Conservation (phyloP, 129 eudicot species). For the Deinandra increscens region DNA sequence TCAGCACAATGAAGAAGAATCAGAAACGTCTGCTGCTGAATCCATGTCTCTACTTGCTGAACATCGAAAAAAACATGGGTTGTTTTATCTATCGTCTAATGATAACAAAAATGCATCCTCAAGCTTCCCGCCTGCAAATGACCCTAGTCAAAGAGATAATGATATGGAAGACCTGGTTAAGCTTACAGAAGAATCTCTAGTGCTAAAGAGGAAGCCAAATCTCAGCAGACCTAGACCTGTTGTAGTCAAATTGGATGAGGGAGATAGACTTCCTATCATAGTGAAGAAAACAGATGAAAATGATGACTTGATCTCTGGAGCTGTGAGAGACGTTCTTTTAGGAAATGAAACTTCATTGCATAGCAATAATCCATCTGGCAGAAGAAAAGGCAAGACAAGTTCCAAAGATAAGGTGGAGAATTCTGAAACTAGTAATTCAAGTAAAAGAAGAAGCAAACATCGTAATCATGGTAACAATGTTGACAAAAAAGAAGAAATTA, state of each 20-base stretch:
- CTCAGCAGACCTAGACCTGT: conserved; percentile 70
- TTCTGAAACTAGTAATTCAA: conserved; percentile 40
- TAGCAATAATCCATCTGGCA: conserved; percentile 39
- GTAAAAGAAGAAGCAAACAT: conserved; percentile 60
- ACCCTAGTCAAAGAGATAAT: conserved; percentile 36
- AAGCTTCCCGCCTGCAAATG: conserved; percentile 85
- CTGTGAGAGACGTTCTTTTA: conserved; percentile 76
- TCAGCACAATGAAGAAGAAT: conserved; percentile 48
- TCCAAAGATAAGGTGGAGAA: conserved; percentile 30
- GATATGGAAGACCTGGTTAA: conserved; percentile 70
- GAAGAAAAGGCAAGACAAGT: conserved; percentile 48
- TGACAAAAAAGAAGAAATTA: conserved; percentile 43
- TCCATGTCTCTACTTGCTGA: conserved; percentile 73
- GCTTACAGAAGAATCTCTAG: conserved; percentile 78
- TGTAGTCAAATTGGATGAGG: conserved; percentile 86
- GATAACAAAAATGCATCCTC: conserved; percentile 36
- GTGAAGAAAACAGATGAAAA: conserved; percentile 38
- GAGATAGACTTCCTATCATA: conserved; percentile 32
- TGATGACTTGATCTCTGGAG: conserved; percentile 69
- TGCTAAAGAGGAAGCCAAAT: conserved; percentile 59
- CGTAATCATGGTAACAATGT: conserved; percentile 45
- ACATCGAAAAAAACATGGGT: conserved; percentile 82
- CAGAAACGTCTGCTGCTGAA: conserved; percentile 45
- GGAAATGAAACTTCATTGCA: conserved; percentile 54
- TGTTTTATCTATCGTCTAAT: conserved; percentile 80